Conservation (phyloP, 345 rosid species). For the Microcos paniculata region DNA sequence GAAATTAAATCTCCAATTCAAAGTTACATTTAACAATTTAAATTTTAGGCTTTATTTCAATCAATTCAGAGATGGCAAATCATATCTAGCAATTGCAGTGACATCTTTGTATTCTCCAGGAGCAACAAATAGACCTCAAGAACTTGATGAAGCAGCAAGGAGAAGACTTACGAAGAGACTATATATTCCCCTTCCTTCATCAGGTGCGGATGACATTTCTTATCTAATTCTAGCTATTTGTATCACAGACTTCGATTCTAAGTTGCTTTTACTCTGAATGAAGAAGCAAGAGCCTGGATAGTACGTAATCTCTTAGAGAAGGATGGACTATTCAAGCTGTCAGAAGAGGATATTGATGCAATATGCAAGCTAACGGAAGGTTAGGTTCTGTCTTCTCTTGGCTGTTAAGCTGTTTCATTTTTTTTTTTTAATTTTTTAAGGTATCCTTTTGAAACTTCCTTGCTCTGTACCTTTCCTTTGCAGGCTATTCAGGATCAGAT, state of each 20-base stretch:
- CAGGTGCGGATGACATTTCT: constrained; percentile 44
- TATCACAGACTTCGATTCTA: constrained; percentile 1
- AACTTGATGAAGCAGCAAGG: constrained; percentile 97
- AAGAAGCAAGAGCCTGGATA: constrained; percentile 99
- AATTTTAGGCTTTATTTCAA: neutral
- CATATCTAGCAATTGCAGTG: neutral
- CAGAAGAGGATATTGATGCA: constrained; percentile 58
- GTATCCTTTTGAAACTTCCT: constrained; percentile 3
- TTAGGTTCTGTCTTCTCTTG: neutral
- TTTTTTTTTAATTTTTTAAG: constrained; percentile 11
- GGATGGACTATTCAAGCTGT: constrained; percentile 85
- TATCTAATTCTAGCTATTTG: constrained; percentile 14
- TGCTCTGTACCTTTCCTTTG: neutral
- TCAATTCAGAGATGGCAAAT: neutral
- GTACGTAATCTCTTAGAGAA: constrained; percentile 70
- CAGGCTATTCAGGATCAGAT: constrained; percentile 98
- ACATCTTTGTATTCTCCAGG: constrained; percentile 45
- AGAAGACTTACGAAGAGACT: constrained; percentile 93
- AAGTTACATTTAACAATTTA: neutral
- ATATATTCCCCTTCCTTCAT: constrained; percentile 90
- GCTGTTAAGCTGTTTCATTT: neutral
- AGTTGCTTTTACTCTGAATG: constrained; percentile 26
- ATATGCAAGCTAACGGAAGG: constrained; percentile 87
- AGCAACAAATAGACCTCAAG: constrained; percentile 98
- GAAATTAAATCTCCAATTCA: neutral